phyloP scores from a whole-genome alignment of 2,329 filamentous ascomycete genomes.

The Cyanodermella asteris region DNA sequence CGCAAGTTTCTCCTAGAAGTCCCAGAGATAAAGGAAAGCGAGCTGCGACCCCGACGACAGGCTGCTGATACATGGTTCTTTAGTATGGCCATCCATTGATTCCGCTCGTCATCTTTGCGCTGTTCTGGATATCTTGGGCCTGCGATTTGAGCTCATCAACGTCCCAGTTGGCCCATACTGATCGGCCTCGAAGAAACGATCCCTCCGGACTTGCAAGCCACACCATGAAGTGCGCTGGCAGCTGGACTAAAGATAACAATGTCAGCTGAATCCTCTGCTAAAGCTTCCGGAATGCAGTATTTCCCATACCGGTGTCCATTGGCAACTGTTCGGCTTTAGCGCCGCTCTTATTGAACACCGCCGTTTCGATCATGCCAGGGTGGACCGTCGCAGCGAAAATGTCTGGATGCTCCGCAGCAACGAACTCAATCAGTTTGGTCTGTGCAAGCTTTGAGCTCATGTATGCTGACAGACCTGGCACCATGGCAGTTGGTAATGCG shows the following conservation, averaged over 20 bases:
- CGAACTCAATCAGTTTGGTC: slow-evolving; percentile 20
- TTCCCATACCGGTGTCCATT: slow-evolving; percentile 8
- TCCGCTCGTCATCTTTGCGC: too few species aligned
- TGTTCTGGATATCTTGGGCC: slow-evolving; percentile 15
- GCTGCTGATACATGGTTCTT: too few species aligned
- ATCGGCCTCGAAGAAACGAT: slow-evolving; percentile 22
- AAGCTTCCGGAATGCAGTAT: too few species aligned
- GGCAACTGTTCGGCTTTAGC: slow-evolving; percentile 7
- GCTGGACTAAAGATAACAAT: too few species aligned
- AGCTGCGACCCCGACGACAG: too few species aligned
- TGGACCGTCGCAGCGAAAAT: slow-evolving; percentile 22
- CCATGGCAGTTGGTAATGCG: slow-evolving; percentile 4
- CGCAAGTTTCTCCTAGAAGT: too few species aligned
- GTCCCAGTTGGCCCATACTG: slow-evolving; percentile 30
- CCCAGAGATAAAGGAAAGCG: too few species aligned
- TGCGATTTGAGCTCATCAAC: slow-evolving; percentile 24
- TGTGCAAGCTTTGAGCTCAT: slow-evolving; percentile 21
- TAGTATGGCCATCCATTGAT: too few species aligned
- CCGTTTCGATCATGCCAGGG: slow-evolving; percentile 17
- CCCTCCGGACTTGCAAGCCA: slow-evolving; percentile 26
- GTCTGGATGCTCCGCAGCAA: slow-evolving; percentile 19
- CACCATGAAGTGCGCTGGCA: slow-evolving; percentile 19
- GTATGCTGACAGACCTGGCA: slow-evolving; percentile 13
- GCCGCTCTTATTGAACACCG: slow-evolving; percentile 7
- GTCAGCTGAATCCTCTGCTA: not conserved